Evolutionary conservation across 2,329 filamentous ascomycete genomes (phyloP).

Genomic region (Diaporthe ampelina): DNA sequence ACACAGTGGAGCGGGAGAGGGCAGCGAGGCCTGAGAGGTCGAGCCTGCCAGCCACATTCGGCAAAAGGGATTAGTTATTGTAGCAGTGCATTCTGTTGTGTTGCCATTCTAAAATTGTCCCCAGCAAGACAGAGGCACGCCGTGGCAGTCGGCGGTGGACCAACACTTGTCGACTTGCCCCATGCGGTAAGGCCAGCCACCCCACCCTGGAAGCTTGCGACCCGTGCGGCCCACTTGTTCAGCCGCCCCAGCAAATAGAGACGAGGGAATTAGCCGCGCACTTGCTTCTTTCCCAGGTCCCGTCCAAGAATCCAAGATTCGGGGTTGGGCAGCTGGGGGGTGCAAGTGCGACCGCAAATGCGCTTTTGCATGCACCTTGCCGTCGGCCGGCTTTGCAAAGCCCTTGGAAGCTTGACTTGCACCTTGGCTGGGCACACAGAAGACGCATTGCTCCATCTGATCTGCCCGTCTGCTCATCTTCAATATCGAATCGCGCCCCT

Average conservation of each 20-base stretch:
- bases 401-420: too few relatives aligned
- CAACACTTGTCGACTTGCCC: slow-evolving; percentile 17
- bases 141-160: too few relatives aligned
- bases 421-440: neutral
- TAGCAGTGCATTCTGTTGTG: slow-evolving; percentile 29
- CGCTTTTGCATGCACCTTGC: neutral
- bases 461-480: slow-evolving; percentile 6
- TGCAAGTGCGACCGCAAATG: neutral
- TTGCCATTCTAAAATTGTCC: slow-evolving; percentile 31
- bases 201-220: slow-evolving; percentile 4
- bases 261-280: slow-evolving; percentile 30
- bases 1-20: too few relatives aligned
- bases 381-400: slow-evolving; percentile 19
- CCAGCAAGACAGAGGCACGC: slow-evolving; percentile 7
- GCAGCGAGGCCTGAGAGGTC: neutral
- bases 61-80: slow-evolving; percentile 6
- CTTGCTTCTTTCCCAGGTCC: neutral
- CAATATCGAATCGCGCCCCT: neutral
- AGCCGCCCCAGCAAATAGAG: slow-evolving; percentile 22
- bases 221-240: slow-evolving; percentile 18
- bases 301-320: slow-evolving; percentile 7
- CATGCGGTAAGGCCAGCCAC: slow-evolving; percentile 4
- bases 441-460: slow-evolving; percentile 16
- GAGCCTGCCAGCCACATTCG: slow-evolving; percentile 21
- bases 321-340: too few relatives aligned